These are phyloP conservation scores for Coniferiporia weirii DNA, from an alignment of 1,284 basidiomycete genomes.

Conservation along the genomic window DNA sequence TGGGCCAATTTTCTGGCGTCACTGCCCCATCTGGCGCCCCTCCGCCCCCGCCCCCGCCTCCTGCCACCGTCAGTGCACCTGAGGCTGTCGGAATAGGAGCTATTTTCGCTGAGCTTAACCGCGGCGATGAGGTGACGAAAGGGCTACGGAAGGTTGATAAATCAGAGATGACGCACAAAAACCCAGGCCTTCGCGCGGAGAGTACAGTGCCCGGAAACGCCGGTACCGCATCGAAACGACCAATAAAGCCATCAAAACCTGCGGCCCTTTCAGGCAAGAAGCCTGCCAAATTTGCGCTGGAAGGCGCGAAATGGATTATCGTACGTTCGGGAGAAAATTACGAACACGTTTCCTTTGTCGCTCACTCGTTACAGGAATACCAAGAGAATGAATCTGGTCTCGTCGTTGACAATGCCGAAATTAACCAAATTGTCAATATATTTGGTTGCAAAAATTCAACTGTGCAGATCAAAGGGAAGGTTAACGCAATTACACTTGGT, in stretches of 20 bases:
- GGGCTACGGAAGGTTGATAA: slow-evolving; percentile 91
- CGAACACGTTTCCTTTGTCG: neutral
- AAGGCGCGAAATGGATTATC: slow-evolving; percentile 93
- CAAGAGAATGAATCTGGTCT: slow-evolving; percentile 81
- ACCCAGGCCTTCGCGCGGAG: slow-evolving; percentile 75
- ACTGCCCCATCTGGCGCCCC: slow-evolving; percentile 51
- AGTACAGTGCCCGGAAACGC: slow-evolving; percentile 54
- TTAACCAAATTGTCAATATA: slow-evolving; percentile 86
- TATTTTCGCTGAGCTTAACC: slow-evolving; percentile 92
- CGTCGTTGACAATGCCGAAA: slow-evolving; percentile 72
- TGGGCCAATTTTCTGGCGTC: slow-evolving; percentile 45
- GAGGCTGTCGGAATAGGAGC: slow-evolving; percentile 63
- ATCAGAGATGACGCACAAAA: slow-evolving; percentile 99
- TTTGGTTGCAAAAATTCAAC: slow-evolving; percentile 92
- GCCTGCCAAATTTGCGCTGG: slow-evolving; percentile 85
- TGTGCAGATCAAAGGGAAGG: slow-evolving; percentile 87
- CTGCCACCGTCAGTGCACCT: slow-evolving; percentile 27
- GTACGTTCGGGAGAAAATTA: slow-evolving; percentile 42
- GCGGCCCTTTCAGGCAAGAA: slow-evolving; percentile 81
- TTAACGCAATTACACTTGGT: slow-evolving; percentile 92
- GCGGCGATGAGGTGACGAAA: slow-evolving; percentile 87
- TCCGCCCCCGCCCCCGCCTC: slow-evolving; percentile 48
- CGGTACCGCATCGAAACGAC: slow-evolving; percentile 50
- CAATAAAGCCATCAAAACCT: slow-evolving; percentile 78
- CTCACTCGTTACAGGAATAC: slow-evolving; percentile 63